Percentiles rank a stretch among this genome's conserved stretches.
These are phyloP conservation scores for Prinsepia uniflora DNA, from an alignment of 306 rosid genomes.

Conservation along the genomic window DNA sequence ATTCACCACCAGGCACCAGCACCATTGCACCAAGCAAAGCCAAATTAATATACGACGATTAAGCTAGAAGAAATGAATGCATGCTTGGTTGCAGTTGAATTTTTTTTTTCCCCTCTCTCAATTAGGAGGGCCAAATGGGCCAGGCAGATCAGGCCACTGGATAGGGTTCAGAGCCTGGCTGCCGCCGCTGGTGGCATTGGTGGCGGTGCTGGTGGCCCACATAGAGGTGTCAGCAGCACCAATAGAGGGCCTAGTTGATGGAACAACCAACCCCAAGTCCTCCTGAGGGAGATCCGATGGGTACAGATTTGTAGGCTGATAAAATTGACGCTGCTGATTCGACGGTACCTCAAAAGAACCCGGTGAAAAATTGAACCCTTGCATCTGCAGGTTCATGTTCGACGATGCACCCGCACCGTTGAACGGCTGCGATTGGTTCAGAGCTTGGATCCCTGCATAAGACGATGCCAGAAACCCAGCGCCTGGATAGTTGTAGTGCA, in stretches of 20 bases:
- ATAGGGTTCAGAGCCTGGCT: conserved; percentile 22
- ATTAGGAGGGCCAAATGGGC: conserved; percentile 32
- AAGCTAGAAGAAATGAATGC: neutral
- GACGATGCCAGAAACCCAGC: conserved; percentile 38
- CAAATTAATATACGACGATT: too few relatives aligned
- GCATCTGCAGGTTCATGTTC: conserved; percentile 30
- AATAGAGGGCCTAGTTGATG: conserved; percentile 11
- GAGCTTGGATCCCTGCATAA: conserved; percentile 33
- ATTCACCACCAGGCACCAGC: too few relatives aligned
- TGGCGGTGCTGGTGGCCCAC: conserved; percentile 37
- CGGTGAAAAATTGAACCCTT: conserved; percentile 34
- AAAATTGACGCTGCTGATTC: conserved; percentile 6
- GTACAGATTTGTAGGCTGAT: conserved; percentile 16
- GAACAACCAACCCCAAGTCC: conserved; percentile 19
- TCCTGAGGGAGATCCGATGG: neutral
- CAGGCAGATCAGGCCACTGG: conserved; percentile 44
- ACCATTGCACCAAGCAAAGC: too few relatives aligned
- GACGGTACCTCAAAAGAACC: neutral
- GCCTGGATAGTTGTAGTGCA: conserved; percentile 21
- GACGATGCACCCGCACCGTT: conserved; percentile 23
- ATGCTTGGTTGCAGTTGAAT: neutral
- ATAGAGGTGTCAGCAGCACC: conserved; percentile 19
- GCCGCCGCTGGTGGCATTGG: conserved; percentile 14
- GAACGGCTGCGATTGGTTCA: conserved; percentile 24
- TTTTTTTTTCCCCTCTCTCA: conserved; percentile 9